A percentile compares a stretch with the other conserved stretches of the same genome.
phyloP scores from a whole-genome alignment of 192 early-diverging fungal genomes.

The Ambispora gerdemannii region DNA sequence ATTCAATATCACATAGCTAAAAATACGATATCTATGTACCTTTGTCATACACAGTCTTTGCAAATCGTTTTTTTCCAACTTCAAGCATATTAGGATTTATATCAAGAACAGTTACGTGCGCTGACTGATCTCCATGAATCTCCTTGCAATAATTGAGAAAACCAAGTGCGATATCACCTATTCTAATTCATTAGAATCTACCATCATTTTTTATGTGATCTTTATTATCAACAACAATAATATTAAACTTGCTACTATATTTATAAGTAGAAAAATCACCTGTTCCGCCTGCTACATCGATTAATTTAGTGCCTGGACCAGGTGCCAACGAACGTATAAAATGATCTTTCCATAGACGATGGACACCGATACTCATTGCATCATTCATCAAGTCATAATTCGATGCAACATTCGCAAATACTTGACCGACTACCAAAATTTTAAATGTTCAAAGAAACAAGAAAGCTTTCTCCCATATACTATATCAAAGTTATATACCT shows the following conservation, averaged over 20 bases:
- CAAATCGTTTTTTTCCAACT: conserved; percentile 77
- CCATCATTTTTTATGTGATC: too few relatives aligned
- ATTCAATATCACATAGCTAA: background rate
- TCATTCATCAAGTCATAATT: conserved; percentile 99
- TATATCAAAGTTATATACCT: conserved; percentile 42
- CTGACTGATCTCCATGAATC: conserved; percentile 58
- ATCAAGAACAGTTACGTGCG: conserved; percentile 85
- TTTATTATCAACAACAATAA: background rate
- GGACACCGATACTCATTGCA: conserved; percentile 89
- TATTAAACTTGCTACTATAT: background rate
- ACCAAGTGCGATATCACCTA: conserved; percentile 92
- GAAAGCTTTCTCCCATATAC: background rate
- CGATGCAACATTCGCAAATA: conserved; percentile 92
- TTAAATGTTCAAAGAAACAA: background rate
- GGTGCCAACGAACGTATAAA: conserved; percentile 84
- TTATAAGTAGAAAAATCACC: conserved; percentile 50
- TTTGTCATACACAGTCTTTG: conserved; percentile 47
- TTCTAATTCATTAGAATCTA: background rate
- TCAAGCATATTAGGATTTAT: conserved; percentile 97
- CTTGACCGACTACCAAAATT: conserved; percentile 66
- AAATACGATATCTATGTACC: conserved; percentile 35
- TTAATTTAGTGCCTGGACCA: conserved; percentile 70
- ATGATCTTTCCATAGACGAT: conserved; percentile 96
- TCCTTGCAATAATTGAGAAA: conserved; percentile 83
- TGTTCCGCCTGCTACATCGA: conserved; percentile 98